Conservation (phyloP, 495 filamentous ascomycete genomes). For the Daldinia grandis region DNA sequence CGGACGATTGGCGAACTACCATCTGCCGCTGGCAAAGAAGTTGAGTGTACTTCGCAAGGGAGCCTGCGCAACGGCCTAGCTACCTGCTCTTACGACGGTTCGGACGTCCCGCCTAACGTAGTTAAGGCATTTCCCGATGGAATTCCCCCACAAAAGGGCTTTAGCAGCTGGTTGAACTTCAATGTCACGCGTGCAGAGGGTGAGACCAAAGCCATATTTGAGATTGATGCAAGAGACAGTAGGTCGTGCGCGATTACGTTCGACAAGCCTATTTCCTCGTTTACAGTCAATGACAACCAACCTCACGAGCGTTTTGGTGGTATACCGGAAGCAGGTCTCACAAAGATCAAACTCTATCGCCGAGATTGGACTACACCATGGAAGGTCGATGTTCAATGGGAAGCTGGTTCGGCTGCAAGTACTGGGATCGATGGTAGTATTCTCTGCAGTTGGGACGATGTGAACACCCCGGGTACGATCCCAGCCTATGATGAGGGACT, state of each 20-base stretch:
- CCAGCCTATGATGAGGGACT: slow-evolving; percentile 86
- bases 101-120: slow-evolving; percentile 64
- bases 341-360: slow-evolving; percentile 69
- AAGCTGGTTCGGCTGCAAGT: slow-evolving; percentile 39
- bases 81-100: slow-evolving; percentile 76
- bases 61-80: slow-evolving; percentile 55
- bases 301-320: slow-evolving; percentile 65
- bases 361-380: slow-evolving; percentile 77
- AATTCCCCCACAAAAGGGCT: slow-evolving; percentile 57
- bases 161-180: slow-evolving; percentile 68
- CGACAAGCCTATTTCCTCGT: slow-evolving; percentile 65
- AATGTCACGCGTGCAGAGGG: slow-evolving; percentile 59
- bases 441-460: slow-evolving; percentile 89
- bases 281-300: slow-evolving; percentile 63
- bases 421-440: slow-evolving; percentile 70
- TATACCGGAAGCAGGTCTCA: slow-evolving; percentile 54
- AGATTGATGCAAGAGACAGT: slow-evolving; percentile 70
- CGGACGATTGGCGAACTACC: slow-evolving; percentile 73
- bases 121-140: slow-evolving; percentile 51
- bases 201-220: slow-evolving; percentile 61
- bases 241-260: slow-evolving; percentile 75
- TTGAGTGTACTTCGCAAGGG: slow-evolving; percentile 59
- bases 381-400: slow-evolving; percentile 79
- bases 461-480: slow-evolving; percentile 73
- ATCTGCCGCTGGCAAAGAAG: slow-evolving; percentile 67